These are phyloP conservation scores for Colletotrichum sp. DNA, from an alignment of 2,329 filamentous ascomycete species.

Conservation along the genomic window DNA sequence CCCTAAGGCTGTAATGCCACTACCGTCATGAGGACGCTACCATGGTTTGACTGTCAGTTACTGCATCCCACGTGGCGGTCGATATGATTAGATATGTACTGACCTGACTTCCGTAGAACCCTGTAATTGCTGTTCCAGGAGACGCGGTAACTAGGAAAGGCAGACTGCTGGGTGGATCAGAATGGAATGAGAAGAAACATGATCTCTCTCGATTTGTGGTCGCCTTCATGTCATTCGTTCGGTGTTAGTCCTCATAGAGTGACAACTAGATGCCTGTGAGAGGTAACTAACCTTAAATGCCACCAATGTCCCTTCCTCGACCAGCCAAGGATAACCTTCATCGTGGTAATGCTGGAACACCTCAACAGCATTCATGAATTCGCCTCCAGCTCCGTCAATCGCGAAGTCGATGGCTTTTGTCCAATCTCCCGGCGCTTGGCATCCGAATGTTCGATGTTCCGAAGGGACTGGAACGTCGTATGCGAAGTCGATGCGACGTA, in stretches of 20 bases:
- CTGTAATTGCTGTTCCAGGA: not conserved
- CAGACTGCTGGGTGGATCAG: not conserved
- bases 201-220: not conserved
- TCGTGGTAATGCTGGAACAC: not conserved
- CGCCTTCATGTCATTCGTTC: not conserved
- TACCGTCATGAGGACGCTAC: not conserved
- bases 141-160: not conserved
- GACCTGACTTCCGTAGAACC: not conserved
- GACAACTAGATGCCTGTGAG: not conserved
- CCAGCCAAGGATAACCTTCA: not conserved
- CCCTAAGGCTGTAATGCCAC: not conserved
- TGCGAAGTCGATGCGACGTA: not conserved
- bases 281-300: not conserved
- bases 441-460: not conserved
- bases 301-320: not conserved
- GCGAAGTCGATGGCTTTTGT: not conserved
- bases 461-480: not conserved
- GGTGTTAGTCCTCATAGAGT: fast-evolving
- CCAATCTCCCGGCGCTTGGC: not conserved
- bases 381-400: not conserved
- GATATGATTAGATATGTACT: not conserved
- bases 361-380: not conserved
- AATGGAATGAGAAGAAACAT: not conserved
- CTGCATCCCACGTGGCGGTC: not conserved
- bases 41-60: not conserved